Percentiles rank a stretch among this genome's conserved stretches.
phyloP scores from a whole-genome alignment of 2,329 filamentous ascomycete species.

The Hypoxylon sp. region DNA sequence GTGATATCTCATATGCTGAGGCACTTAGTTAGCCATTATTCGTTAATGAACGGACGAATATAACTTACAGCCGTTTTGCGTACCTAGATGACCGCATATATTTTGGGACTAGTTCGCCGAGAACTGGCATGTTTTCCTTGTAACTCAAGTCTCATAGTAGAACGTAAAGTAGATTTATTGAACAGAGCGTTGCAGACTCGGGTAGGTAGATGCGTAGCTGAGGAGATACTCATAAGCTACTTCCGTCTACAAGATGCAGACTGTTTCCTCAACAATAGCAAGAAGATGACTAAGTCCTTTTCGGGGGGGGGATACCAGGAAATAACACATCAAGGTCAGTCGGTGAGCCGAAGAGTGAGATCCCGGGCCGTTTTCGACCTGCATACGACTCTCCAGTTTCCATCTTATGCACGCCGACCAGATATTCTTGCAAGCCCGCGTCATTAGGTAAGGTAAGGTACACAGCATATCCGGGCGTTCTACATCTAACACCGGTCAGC shows the following conservation, averaged over 20 bases:
- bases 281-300: background rate
- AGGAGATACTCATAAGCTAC: background rate
- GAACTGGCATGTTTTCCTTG: background rate
- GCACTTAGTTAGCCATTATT: conserved; percentile 5
- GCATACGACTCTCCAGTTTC: conserved; percentile 12
- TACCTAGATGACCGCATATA: no score
- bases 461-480: conserved; percentile 11
- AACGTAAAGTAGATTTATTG: background rate
- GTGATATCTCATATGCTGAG: conserved; percentile 1
- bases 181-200: background rate
- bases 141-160: background rate
- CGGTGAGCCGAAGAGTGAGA: background rate
- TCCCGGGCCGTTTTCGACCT: conserved; percentile 31
- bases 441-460: no score
- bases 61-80: background rate
- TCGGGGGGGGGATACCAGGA: background rate
- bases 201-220: background rate
- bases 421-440: no score
- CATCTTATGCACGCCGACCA: background rate
- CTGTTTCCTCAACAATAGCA: background rate
- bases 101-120: background rate
- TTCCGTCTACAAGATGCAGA: background rate
- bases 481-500: background rate
- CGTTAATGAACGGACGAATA: conserved; percentile 20
- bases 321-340: background rate